Evolutionary conservation across 345 rosid species (phyloP), one percentile per base, ranked within the genome.

Genomic region (Stellera chamaejasme): DNA sequence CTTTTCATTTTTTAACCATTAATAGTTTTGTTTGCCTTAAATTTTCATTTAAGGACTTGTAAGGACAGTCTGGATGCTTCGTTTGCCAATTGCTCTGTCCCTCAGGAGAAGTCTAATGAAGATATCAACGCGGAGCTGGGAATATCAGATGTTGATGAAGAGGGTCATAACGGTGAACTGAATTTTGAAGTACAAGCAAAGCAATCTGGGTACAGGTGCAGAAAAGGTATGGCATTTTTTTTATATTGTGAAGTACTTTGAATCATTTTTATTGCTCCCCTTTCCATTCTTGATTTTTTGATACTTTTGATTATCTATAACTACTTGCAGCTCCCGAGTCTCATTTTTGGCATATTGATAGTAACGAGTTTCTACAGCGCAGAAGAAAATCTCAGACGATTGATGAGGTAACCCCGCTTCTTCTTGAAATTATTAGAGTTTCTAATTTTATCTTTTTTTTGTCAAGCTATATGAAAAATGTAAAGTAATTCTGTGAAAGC

Each of bases 111-210:
- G 80, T 81, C 95, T 60, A 87, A 87, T 73, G 91, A 77, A 60
- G 97, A 93, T 49, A 93, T 93, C 61, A 93, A 93, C 67, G 82
- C 76, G 6, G 96, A 93, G 81, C 76, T 93, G 78, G 97, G 95
- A 62, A 57, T 93, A 77, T 83, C 96, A 55, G 85, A 89, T 64
- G 83, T 69, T 48, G 99, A 89, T 60, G 99, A 89, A 72, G 99
- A 87, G 58, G 87, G 72, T 56, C 75, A 59, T 66, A 83, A 82
- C 77, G 67, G 72, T 55, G 71, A 56, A 65, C 60, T 54, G 45
- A 78, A 81, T 66, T 63, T 69, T 51, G 75, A 65, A 65, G 87
- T 71, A 64, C 65, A 74, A 58, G 85, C 72, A 45, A 79, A 71
- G 68, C 85, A 71, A 49, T 66, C 77, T 62, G 81, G 78, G 61